A percentile compares a stretch with the other conserved stretches of the same genome.
Evolutionary conservation across 768 basidiomycete genomes (phyloP).

Genomic region (Naganishia onofrii): DNA sequence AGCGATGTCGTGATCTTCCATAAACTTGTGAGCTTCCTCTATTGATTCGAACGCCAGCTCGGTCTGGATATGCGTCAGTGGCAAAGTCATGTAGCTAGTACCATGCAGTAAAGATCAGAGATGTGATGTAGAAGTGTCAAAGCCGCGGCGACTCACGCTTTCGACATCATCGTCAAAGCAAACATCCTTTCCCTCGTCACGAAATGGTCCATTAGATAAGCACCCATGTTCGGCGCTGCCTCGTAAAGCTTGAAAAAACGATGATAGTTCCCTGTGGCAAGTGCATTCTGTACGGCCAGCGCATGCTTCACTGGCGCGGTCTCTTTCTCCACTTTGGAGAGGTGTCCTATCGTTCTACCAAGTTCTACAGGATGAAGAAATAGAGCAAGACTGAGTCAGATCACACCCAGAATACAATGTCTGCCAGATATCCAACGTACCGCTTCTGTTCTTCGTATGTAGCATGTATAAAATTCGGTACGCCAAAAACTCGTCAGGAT

Average conservation of each 20-base stretch:
- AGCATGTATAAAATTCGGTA: conserved; percentile 95
- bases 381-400: conserved; percentile 19
- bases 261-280: conserved; percentile 92
- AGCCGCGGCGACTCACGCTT: conserved; percentile 66
- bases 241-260: conserved; percentile 79
- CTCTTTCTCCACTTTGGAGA: conserved; percentile 85
- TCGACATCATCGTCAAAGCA: conserved; percentile 83
- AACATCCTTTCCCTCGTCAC: conserved; percentile 83
- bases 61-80: conserved; percentile 71
- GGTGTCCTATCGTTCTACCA: conserved; percentile 68
- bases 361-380: conserved; percentile 8
- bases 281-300: conserved; percentile 78
- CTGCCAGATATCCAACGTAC: conserved; percentile 57
- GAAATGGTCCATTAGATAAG: conserved; percentile 99
- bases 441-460: conserved; percentile 88
- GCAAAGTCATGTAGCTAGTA: conserved; percentile 74
- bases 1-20: conserved; percentile 66
- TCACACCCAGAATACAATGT: neutral
- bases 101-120: neutral
- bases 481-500: conserved; percentile 92
- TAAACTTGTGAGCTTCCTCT: conserved; percentile 65
- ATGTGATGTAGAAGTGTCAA: no score
- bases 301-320: conserved; percentile 80
- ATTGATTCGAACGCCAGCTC: conserved; percentile 80
- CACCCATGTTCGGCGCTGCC: conserved; percentile 91